Evolutionary conservation across 164 flowering plant species (phyloP).

Genomic region (Piper longum): DNA sequence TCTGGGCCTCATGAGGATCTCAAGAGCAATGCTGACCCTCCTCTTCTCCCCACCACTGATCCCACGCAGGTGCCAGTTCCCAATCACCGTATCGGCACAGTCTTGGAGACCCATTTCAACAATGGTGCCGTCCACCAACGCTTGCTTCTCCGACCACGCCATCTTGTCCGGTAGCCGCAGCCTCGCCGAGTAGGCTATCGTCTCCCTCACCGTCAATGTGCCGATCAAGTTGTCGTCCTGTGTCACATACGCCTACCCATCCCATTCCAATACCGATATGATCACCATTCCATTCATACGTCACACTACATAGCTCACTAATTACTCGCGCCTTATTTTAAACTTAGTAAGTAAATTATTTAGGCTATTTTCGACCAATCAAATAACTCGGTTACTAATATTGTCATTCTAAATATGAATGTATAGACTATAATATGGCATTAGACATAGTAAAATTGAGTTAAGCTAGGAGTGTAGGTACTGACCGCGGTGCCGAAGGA

Average conservation of each 20-base stretch:
- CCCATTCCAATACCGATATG: too few relatives aligned
- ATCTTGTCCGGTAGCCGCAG: conserved; percentile 72
- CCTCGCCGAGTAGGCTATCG: conserved; percentile 68
- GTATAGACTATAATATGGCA: not conserved
- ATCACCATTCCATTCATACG: too few relatives aligned
- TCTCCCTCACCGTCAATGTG: conserved; percentile 78
- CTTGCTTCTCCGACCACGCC: conserved; percentile 60
- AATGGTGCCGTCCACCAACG: conserved; percentile 70
- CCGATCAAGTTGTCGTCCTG: conserved; percentile 91
- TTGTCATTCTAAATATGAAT: too few relatives aligned
- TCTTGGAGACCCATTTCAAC: conserved; percentile 63
- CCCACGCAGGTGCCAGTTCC: conserved; percentile 90
- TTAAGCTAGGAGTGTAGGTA: not conserved
- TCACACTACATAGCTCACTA: too few relatives aligned
- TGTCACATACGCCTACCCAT: conserved; percentile 74
- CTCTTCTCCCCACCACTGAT: conserved; percentile 84
- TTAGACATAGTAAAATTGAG: not conserved
- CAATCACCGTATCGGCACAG: conserved; percentile 36
- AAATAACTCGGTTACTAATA: too few relatives aligned
- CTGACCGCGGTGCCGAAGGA: conserved; percentile 88
- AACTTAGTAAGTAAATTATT: too few relatives aligned
- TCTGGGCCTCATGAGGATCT: conserved; percentile 82
- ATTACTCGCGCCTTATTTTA: too few relatives aligned
- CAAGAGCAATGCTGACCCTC: conserved; percentile 13
- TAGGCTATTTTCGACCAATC: too few relatives aligned